These are phyloP conservation scores for Hsuehochloa calcarea DNA, from an alignment of 176 grass and related monocot species.

Conservation along the genomic window DNA sequence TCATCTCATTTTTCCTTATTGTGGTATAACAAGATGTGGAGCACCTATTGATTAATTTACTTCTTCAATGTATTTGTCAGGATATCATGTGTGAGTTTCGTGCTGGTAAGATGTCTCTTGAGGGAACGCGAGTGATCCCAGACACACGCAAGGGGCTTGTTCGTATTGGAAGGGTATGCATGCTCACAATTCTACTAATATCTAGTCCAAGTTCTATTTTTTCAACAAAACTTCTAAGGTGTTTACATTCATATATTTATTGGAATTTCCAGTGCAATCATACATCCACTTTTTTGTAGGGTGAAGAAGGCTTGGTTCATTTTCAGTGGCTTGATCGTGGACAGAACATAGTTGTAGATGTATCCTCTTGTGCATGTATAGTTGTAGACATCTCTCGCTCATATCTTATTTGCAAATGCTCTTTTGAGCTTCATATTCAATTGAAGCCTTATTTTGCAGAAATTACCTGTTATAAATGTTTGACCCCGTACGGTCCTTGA, in stretches of 20 bases:
- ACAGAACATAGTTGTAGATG: constrained; percentile 82
- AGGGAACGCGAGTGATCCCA: constrained; percentile 69
- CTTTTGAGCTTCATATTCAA: not conserved
- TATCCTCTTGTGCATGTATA: constrained; percentile 48
- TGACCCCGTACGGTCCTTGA: constrained; percentile 6
- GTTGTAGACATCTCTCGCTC: constrained; percentile 8
- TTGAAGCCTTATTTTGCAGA: constrained; percentile 2
- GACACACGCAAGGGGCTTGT: constrained; percentile 91
- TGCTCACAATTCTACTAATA: constrained; percentile 3
- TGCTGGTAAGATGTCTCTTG: constrained; percentile 85
- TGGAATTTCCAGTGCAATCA: not conserved
- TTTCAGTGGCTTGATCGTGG: constrained; percentile 95
- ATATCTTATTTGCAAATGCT: not conserved
- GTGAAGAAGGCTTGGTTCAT: constrained; percentile 97
- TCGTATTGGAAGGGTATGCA: constrained; percentile 83
- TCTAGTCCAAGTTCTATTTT: constrained; percentile 12
- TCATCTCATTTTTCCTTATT: constrained; percentile 2
- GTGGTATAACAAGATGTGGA: not conserved
- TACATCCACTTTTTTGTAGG: constrained; percentile 53
- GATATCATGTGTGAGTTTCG: constrained; percentile 91
- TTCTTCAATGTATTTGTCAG: constrained; percentile 43
- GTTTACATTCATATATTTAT: constrained; percentile 14
- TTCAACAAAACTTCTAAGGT: constrained; percentile 10
- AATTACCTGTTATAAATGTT: not conserved
- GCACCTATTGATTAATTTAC: not conserved